Base-by-base conservation (phyloP, 768 basidiomycete genomes). In the Suillus lakei region DNA sequence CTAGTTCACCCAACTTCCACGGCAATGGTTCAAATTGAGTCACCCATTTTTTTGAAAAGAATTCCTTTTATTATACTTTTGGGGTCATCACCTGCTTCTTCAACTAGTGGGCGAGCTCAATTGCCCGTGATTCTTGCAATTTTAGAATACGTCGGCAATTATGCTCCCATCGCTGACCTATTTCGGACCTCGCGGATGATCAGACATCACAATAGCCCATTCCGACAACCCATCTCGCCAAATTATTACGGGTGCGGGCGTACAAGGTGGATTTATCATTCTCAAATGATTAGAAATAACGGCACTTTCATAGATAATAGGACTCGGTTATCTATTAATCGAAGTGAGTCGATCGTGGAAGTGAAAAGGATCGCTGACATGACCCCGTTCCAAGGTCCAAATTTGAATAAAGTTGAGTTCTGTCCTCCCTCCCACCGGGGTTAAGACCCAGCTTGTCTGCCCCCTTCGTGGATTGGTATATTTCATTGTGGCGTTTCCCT, bases 91-190 rank as follows among this genome's bases (percentile, higher is more conserved):
- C 38, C 18, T 39, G 26, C 23, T 58, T 58, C 36, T 39, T 39
- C 3, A 6, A 13, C 30, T 12, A n/a, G 58, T 59, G 26, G 58
- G 58, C 28, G 39, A 41, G 58, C 26, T 39, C 36, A 18, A 21
- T 30, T 43, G 39, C 28, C 58, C 26, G 39, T 30, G 18, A 59
- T 59, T 26, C 26, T 21, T 41, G 10, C 18, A 59, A 43, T 59
- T 59, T 59, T 59, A 43, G 26, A 41, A 59, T 21, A 28, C 21
- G 41, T 59, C 58, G 58, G 58, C 26, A 41, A 41, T 59, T 59
- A 59, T 41, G 58, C 58, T 59, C 58, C 58, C 39, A 59, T 59
- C 58, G 58, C 58, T 59, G 58, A 59, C 39, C 58, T 41, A 59
- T 59, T 30, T 59, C 58, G 58, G 58, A 59, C 39, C 5, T 23